Evolutionary conservation across 306 rosid species (phyloP).

Genomic region (Glycyrrhiza uralensis): DNA sequence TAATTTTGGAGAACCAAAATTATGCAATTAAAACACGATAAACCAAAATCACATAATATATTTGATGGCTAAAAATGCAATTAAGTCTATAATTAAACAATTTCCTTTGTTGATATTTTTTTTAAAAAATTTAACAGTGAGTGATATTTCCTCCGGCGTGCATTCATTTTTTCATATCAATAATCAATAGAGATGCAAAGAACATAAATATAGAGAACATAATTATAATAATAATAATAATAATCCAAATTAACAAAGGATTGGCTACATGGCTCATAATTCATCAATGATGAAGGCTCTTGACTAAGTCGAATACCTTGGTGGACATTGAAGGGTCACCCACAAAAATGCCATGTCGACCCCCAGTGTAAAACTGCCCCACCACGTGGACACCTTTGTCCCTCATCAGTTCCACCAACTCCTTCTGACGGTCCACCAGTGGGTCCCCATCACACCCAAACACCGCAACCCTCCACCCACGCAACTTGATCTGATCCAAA

Average conservation of each 20-base stretch:
- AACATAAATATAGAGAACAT: too few relatives aligned
- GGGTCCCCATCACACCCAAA: slow-evolving; percentile 47
- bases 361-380: slow-evolving; percentile 37
- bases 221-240: too few relatives aligned
- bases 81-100: too few relatives aligned
- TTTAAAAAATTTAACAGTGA: too few relatives aligned
- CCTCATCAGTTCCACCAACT: slow-evolving; percentile 24
- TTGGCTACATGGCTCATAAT: neutral
- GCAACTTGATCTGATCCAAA: slow-evolving; percentile 18
- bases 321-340: slow-evolving; percentile 22
- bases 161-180: too few relatives aligned
- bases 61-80: too few relatives aligned
- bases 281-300: neutral
- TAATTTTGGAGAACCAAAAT: too few relatives aligned
- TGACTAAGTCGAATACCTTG: slow-evolving; percentile 4
- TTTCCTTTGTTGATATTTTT: too few relatives aligned
- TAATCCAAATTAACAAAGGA: neutral
- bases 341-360: slow-evolving; percentile 36
- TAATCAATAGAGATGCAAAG: too few relatives aligned
- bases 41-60: too few relatives aligned
- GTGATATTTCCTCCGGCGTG: too few relatives aligned
- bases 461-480: slow-evolving; percentile 42
- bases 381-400: slow-evolving; percentile 29
- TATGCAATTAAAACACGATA: too few relatives aligned
- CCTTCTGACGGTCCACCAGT: slow-evolving; percentile 43